phyloP scores from a whole-genome alignment of 2,329 filamentous ascomycete genomes.

The Colletotrichum orchidophilum region DNA sequence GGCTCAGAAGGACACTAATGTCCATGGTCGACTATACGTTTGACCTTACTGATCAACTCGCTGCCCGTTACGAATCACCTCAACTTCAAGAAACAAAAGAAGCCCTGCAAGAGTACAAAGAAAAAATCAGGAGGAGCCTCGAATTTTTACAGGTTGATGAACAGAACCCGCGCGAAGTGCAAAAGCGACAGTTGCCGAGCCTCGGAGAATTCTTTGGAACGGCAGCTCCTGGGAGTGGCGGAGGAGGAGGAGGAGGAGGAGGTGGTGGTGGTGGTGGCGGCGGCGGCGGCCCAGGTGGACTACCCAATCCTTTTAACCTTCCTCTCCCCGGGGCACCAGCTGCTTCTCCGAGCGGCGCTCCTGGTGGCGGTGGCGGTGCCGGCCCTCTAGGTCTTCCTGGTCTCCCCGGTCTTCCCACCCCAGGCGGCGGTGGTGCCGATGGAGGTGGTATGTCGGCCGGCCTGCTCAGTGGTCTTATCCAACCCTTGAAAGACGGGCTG shows the following conservation, averaged over 20 bases:
- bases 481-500: conserved; percentile 28
- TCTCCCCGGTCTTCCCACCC: neutral
- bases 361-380: neutral
- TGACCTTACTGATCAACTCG: conserved; percentile 27
- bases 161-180: neutral
- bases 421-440: neutral
- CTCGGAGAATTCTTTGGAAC: neutral
- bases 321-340: neutral
- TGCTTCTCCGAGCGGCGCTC: neutral
- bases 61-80: conserved; percentile 14
- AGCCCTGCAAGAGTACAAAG: conserved; percentile 22
- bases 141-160: neutral
- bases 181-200: conserved; percentile 18
- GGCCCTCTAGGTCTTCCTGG: neutral
- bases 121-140: conserved; percentile 11
- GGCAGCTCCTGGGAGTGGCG: neutral
- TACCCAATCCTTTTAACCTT: neutral
- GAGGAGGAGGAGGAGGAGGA: neutral
- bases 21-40: conserved; percentile 32
- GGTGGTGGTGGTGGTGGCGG: neutral
- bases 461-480: conserved; percentile 15
- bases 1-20: conserved; percentile 26
- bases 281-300: neutral
- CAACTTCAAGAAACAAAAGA: conserved; percentile 27
- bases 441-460: conserved; percentile 5